These are phyloP conservation scores for Neofusicoccum cordaticola DNA, from an alignment of 2,329 filamentous ascomycete genomes.

Conservation along the genomic window DNA sequence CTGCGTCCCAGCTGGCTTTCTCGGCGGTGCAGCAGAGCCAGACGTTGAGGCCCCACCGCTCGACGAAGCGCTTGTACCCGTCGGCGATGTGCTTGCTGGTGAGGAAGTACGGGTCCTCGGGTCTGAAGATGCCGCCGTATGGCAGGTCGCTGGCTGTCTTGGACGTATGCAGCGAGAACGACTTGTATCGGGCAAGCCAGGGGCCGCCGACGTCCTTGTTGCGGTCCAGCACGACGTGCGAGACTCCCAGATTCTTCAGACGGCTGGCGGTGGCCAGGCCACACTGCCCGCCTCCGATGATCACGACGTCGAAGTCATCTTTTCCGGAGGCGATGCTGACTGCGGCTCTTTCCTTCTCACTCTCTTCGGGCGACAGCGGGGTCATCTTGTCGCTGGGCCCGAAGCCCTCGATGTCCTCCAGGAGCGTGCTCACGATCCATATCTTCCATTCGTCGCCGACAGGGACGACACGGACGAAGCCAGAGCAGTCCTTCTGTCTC, in stretches of 20 bases:
- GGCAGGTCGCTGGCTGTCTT: conserved; percentile 42
- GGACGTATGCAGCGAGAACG: conserved; percentile 41
- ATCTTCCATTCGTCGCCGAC: conserved; percentile 37
- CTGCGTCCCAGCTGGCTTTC: conserved; percentile 39
- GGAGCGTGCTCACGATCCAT: conserved; percentile 38
- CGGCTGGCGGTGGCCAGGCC: conserved; percentile 45
- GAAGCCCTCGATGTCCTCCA: conserved; percentile 37
- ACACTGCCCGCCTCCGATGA: conserved; percentile 43
- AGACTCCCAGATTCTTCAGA: conserved; percentile 42
- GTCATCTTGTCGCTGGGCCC: conserved; percentile 23
- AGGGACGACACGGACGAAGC: conserved; percentile 32
- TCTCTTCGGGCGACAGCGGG: conserved; percentile 21
- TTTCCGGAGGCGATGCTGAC: conserved; percentile 27
- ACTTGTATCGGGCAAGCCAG: conserved; percentile 48
- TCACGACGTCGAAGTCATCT: conserved; percentile 14
- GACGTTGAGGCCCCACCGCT: conserved; percentile 38
- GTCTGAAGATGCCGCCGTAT: conserved; percentile 34
- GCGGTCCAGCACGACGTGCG: conserved; percentile 45
- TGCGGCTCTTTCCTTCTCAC: conserved; percentile 29
- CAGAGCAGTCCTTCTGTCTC: conserved; percentile 19
- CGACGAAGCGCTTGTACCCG: conserved; percentile 38
- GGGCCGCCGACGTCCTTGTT: conserved; percentile 44
- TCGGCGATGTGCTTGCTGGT: conserved; percentile 35
- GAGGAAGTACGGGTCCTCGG: conserved; percentile 24
- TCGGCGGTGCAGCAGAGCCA: conserved; percentile 38